phyloP scores from a whole-genome alignment of 73 alveolate genomes.

The Durusdinium trenchii region DNA sequence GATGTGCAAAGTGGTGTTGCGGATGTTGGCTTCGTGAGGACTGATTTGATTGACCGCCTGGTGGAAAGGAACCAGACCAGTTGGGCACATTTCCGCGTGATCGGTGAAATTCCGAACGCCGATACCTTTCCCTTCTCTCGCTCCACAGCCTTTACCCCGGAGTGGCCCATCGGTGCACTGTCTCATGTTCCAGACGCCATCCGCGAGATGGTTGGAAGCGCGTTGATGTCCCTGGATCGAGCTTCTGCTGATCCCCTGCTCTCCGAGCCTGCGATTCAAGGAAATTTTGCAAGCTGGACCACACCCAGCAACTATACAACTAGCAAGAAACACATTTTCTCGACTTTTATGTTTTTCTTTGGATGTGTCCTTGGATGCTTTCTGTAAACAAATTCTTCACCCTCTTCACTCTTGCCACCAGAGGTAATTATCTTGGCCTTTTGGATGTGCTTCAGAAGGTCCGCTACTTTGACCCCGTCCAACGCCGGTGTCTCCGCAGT shows the following conservation, averaged over 20 bases:
- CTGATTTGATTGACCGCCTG: slow-evolving; percentile 50
- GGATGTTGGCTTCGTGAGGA: slow-evolving; percentile 89
- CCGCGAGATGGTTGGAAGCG: slow-evolving; percentile 39
- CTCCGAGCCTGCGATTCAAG: slow-evolving; percentile 61
- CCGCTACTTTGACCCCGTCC: slow-evolving; percentile 56
- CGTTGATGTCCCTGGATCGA: slow-evolving; percentile 75
- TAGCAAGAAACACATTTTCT: not conserved
- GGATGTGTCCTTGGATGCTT: too few species aligned
- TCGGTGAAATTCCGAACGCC: not conserved
- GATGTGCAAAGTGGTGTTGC: slow-evolving; percentile 78
- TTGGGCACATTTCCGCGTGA: slow-evolving; percentile 36
- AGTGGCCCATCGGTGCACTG: slow-evolving; percentile 93
- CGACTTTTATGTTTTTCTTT: not conserved
- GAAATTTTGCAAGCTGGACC: slow-evolving; percentile 84
- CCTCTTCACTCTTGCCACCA: too few species aligned
- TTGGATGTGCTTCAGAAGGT: slow-evolving; percentile 60
- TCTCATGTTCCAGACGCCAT: slow-evolving; percentile 64
- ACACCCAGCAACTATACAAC: slow-evolving; percentile 29
- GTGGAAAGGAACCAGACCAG: slow-evolving; percentile 22
- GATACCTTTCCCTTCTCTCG: slow-evolving; percentile 53
- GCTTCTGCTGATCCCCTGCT: slow-evolving; percentile 38
- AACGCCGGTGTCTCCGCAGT: slow-evolving; percentile 50
- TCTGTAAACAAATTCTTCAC: too few species aligned
- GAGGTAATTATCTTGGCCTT: slow-evolving; percentile 44
- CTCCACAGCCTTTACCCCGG: slow-evolving; percentile 79